A percentile compares a stretch with the other conserved stretches of the same genome.
Evolutionary conservation across 169 alveolate species (phyloP).

Genomic region (Plasmodium berghei): DNA sequence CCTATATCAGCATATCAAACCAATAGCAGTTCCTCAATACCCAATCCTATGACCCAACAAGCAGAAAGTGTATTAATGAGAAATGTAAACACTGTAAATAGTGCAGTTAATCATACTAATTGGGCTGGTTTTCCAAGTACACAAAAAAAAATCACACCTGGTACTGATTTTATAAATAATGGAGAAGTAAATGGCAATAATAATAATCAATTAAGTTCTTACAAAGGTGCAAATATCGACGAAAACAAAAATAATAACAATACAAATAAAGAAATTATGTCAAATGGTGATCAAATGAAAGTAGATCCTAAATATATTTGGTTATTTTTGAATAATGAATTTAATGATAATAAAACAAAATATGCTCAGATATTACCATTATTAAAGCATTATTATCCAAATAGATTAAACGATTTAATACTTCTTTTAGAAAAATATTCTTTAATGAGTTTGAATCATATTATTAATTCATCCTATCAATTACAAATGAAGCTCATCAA

Average conservation of each 20-base stretch:
- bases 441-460: conserved; percentile 13
- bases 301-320: conserved; percentile 45
- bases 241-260: conserved; percentile 5
- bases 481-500: conserved; percentile 10
- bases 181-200: neutral
- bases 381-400: conserved; percentile 43
- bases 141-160: neutral
- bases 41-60: neutral
- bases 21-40: neutral
- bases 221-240: neutral
- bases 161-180: conserved; percentile 15
- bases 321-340: conserved; percentile 61
- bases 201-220: neutral
- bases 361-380: conserved; percentile 39
- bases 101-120: neutral
- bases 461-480: conserved; percentile 13
- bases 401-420: conserved; percentile 34
- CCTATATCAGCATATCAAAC: neutral
- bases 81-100: conserved; percentile 9
- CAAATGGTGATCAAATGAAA: conserved; percentile 12
- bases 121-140: neutral
- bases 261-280: conserved; percentile 10
- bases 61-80: neutral
- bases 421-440: conserved; percentile 33
- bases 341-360: conserved; percentile 38